phyloP scores from a whole-genome alignment of 768 basidiomycete genomes.

The Kwoniella heveanensis region DNA sequence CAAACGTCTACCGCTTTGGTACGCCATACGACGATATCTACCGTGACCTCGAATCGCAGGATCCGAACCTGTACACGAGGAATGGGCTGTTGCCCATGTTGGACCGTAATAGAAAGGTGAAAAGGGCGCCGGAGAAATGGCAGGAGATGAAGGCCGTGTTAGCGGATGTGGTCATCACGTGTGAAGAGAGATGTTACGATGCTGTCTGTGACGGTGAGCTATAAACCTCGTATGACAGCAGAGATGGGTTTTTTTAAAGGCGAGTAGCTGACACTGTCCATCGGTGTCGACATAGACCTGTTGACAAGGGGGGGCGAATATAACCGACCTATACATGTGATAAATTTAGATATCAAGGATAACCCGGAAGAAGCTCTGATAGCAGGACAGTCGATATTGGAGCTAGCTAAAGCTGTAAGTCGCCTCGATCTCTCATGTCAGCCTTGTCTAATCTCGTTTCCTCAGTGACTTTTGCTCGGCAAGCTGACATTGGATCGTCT shows the following conservation, averaged over 20 bases:
- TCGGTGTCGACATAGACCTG: constrained; percentile 62
- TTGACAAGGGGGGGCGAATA: constrained; percentile 83
- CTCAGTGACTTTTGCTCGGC: no score
- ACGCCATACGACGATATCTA: constrained; percentile 96
- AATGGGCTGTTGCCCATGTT: constrained; percentile 96
- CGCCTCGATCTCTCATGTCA: constrained; percentile 5
- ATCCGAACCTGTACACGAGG: constrained; percentile 82
- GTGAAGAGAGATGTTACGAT: constrained; percentile 98
- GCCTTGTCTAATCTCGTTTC: no score
- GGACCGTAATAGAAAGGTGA: constrained; percentile 89
- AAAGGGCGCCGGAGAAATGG: constrained; percentile 93
- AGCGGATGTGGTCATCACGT: constrained; percentile 97
- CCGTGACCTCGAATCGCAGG: constrained; percentile 81
- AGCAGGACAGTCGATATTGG: constrained; percentile 91
- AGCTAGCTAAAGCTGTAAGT: constrained; percentile 83
- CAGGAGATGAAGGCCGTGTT: constrained; percentile 77
- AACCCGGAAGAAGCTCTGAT: constrained; percentile 98
- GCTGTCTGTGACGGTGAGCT: constrained; percentile 91
- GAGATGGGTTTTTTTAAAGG: background rate
- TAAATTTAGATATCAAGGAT: constrained; percentile 98
- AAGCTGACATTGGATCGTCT: background rate
- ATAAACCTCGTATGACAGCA: constrained; percentile 44
- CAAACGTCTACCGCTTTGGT: constrained; percentile 94
- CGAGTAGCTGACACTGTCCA: background rate
- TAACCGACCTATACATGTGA: constrained; percentile 90